Conservation (phyloP, 768 basidiomycete genomes). For the Crassisporium funariophilum region DNA sequence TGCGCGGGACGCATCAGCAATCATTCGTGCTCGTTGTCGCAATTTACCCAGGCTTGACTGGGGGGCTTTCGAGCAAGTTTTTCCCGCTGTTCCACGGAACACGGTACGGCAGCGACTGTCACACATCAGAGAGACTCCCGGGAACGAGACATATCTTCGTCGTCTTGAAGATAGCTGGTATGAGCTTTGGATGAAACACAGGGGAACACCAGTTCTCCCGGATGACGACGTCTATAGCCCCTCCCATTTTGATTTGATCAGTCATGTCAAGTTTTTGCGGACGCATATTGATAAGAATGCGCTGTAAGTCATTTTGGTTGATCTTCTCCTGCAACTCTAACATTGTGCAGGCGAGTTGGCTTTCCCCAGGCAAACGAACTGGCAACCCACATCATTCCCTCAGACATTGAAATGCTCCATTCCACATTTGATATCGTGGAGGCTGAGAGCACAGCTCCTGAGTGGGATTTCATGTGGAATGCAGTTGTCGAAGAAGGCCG, state of each 20-base stretch:
- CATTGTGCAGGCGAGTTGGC: constrained; percentile 60
- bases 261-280: constrained; percentile 82
- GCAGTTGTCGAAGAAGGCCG: constrained; percentile 71
- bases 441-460: constrained; percentile 39
- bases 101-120: constrained; percentile 70
- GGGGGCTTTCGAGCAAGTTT: constrained; percentile 75
- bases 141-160: constrained; percentile 73
- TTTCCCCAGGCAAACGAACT: constrained; percentile 49
- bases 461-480: constrained; percentile 80
- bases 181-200: constrained; percentile 71
- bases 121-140: constrained; percentile 59
- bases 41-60: constrained; percentile 62
- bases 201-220: constrained; percentile 65
- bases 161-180: constrained; percentile 84
- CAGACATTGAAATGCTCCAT: constrained; percentile 44
- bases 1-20: constrained; percentile 79
- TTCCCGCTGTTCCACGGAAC: constrained; percentile 73
- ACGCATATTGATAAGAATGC: constrained; percentile 83
- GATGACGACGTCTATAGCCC: constrained; percentile 71
- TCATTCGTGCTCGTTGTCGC: constrained; percentile 80
- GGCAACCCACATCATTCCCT: constrained; percentile 38
- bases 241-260: constrained; percentile 75
- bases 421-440: constrained; percentile 54
- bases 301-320: constrained; percentile 52
- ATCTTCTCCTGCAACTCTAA: constrained; percentile 16